Evolutionary conservation across 768 basidiomycete species (phyloP).

Genomic region (Omphalotus guepiniiformis): DNA sequence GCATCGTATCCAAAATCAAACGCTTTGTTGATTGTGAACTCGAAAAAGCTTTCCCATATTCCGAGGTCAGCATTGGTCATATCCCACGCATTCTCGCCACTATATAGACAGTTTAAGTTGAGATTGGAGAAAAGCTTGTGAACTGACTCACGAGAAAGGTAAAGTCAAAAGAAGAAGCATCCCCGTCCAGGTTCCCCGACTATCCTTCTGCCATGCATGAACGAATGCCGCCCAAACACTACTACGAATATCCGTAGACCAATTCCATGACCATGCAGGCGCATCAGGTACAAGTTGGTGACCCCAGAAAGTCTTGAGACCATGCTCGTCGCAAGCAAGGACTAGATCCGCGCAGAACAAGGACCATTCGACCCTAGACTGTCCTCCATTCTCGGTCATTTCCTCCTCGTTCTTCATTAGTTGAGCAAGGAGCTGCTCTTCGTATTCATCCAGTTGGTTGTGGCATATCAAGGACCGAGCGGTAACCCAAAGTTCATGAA

Average conservation of each 20-base stretch:
- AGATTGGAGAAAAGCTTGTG: neutral
- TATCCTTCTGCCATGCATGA: constrained; percentile 49
- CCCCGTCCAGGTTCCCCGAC: constrained; percentile 49
- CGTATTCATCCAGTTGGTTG: constrained; percentile 37
- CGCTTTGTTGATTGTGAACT: constrained; percentile 47
- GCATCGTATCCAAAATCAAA: constrained; percentile 58
- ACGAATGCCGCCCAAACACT: constrained; percentile 56
- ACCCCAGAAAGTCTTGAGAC: constrained; percentile 55
- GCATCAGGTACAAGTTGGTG: constrained; percentile 19
- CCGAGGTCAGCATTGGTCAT: constrained; percentile 49
- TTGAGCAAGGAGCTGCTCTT: constrained; percentile 41
- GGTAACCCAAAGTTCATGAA: constrained; percentile 54
- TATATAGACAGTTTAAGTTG: constrained; percentile 14
- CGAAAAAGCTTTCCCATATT: constrained; percentile 58
- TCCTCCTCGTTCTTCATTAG: constrained; percentile 46
- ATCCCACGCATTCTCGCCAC: constrained; percentile 46
- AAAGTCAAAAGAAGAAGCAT: constrained; percentile 49
- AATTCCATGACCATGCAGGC: constrained; percentile 29
- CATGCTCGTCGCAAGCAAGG: constrained; percentile 36
- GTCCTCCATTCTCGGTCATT: constrained; percentile 38
- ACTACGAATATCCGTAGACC: constrained; percentile 38
- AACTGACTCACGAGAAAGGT: constrained; percentile 56
- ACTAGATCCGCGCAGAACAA: constrained; percentile 53
- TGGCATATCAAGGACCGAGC: constrained; percentile 40
- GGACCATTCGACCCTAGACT: constrained; percentile 55